These are phyloP conservation scores for Sarocladiaceae sp. DNA, from an alignment of 2,329 filamentous ascomycete genomes.

Conservation along the genomic window DNA sequence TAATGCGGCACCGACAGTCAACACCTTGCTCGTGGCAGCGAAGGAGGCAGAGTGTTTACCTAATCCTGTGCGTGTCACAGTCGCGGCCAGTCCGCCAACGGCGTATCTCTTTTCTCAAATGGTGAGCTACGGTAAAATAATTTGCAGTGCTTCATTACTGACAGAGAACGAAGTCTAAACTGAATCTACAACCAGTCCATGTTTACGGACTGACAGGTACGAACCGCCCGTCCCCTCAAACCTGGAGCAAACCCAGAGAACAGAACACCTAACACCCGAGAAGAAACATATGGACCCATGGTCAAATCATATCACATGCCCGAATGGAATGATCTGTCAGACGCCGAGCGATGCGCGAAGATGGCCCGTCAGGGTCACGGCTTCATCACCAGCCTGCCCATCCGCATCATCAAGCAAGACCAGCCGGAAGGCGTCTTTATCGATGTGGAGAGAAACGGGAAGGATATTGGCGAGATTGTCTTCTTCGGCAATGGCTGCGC, in stretches of 20 bases:
- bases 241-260: neutral
- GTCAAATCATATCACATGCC: conserved; percentile 90
- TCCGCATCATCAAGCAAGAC: conserved; percentile 75
- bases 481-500: conserved; percentile 89
- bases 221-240: neutral
- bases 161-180: conserved; percentile 26
- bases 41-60: conserved; percentile 66
- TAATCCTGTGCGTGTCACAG: conserved; percentile 74
- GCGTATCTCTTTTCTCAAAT: conserved; percentile 91
- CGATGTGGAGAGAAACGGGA: conserved; percentile 42
- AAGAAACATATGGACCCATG: conserved; percentile 88
- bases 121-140: conserved; percentile 39
- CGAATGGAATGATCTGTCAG: conserved; percentile 68
- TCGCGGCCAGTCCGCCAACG: conserved; percentile 86
- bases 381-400: conserved; percentile 75
- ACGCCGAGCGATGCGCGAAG: conserved; percentile 72
- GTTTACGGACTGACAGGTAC: conserved; percentile 71
- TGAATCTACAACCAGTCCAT: conserved; percentile 88
- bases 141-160: neutral
- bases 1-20: conserved; percentile 92
- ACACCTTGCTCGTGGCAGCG: conserved; percentile 81
- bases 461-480: conserved; percentile 56
- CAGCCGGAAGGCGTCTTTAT: conserved; percentile 52
- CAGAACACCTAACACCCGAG: neutral
- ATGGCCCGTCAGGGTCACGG: conserved; percentile 96